These are phyloP conservation scores for Fusarium nelsonii DNA, from an alignment of 2,329 filamentous ascomycete genomes.

Conservation along the genomic window DNA sequence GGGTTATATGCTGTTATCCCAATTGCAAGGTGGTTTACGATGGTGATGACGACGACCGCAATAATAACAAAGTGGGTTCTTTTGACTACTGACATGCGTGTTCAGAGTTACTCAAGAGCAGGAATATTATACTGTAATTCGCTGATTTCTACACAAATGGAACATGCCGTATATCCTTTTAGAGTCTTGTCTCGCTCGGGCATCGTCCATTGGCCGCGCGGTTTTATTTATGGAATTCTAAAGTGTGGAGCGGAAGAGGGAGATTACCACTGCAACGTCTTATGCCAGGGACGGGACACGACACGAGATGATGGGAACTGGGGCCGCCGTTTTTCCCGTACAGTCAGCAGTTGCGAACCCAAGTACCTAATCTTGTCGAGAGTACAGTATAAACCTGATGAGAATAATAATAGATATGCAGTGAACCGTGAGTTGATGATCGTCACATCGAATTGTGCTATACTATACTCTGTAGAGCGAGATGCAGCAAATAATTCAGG, in stretches of 20 bases:
- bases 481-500: conserved; percentile 2
- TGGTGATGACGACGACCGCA: conserved; percentile 31
- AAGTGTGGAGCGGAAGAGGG: conserved; percentile 28
- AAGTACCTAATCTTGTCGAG: not conserved
- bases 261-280: conserved; percentile 36
- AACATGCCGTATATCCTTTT: conserved; percentile 13
- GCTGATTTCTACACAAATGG: conserved; percentile 1
- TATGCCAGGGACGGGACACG: conserved; percentile 20
- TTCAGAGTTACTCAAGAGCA: not conserved
- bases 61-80: conserved; percentile 18
- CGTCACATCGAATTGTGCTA: not conserved
- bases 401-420: conserved; percentile 11
- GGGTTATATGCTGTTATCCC: not conserved
- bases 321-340: not conserved
- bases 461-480: not conserved
- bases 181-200: not conserved
- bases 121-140: not conserved
- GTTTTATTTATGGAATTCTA: conserved; percentile 41
- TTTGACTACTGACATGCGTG: conserved; percentile 19
- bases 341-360: not conserved
- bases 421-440: conserved; percentile 5
- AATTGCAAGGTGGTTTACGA: not conserved
- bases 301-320: not conserved
- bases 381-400: not conserved
- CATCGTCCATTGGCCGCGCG: conserved; percentile 12